Base-by-base conservation (phyloP, 805 yeast genomes). In the Diddensiella transvaalensis region DNA sequence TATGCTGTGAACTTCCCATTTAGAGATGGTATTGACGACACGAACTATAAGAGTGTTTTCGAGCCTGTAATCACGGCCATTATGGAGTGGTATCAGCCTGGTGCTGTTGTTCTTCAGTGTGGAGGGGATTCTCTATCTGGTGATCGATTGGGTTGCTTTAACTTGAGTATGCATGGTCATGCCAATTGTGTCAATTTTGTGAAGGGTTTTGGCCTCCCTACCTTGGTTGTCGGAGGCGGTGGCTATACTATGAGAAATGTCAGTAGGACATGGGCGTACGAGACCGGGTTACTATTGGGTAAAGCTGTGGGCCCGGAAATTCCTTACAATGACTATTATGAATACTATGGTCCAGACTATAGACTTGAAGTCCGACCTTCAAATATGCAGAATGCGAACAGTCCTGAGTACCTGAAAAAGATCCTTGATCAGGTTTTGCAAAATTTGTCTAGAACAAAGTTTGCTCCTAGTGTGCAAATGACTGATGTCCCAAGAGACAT, bases 231-330 rank as follows among this genome's bases (percentile, higher is more conserved):
- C 10, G 99, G 99, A 19, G 99, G 99, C 45, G 99, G 99, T 51
- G 99, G 99, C 17, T 91, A 91, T 67, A 93, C 99, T 1, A 96
- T 96, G 63, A 76, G 97, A 60, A 91, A 91, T 62, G 99, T 91
- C 11, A 84, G 95, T 35, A 75, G 98, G 57, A 76, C 95, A 26
- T 91, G 99, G 99, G 85, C 96, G 59, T 89, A 85, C 65, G 99
- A 91, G 67, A 91, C 98, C 1, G 82, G 90, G 33, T 73, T 87
- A 22, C 69, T 86, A 58, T 85, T 82, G 47, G 87, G 85, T 60
- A 83, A 65, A 45, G 49, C 56, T 63, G 52, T 74, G 65, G 59
- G 68, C 17, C 58, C 63, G n/a, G 89, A 84, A 58, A 70, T 82
- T 55, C 97, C 97, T 3, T 90, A 88, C 73, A 90, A 91, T 66